Percentiles rank a stretch among this genome's conserved stretches.
Evolutionary conservation across 495 filamentous ascomycete genomes (phyloP).

Genomic region (Clavariopsis aquatica): DNA sequence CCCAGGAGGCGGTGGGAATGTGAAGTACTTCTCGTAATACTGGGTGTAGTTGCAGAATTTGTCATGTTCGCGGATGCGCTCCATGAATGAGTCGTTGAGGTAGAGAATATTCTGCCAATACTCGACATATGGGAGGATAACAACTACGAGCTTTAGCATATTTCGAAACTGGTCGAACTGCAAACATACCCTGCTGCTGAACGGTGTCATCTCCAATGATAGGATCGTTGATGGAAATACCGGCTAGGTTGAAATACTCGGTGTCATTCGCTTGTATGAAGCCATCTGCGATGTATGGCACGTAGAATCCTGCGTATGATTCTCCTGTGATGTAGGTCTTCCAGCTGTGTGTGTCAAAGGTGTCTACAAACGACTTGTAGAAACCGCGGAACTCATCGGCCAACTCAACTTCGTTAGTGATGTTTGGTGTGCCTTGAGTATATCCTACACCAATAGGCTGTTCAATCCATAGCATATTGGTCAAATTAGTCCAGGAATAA

Average conservation of each 20-base stretch:
- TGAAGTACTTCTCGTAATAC: slow-evolving; percentile 62
- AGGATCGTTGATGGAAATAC: slow-evolving; percentile 71
- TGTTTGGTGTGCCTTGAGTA: slow-evolving; percentile 61
- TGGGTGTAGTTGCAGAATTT: slow-evolving; percentile 66
- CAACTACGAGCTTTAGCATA: slow-evolving; percentile 47
- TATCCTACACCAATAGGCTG: slow-evolving; percentile 80
- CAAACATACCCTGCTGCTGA: slow-evolving; percentile 47
- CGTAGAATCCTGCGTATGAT: slow-evolving; percentile 67
- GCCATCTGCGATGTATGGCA: slow-evolving; percentile 75
- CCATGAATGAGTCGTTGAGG: slow-evolving; percentile 67
- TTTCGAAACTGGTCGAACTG: slow-evolving; percentile 35
- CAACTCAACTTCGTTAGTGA: slow-evolving; percentile 64
- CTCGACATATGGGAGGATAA: slow-evolving; percentile 62
- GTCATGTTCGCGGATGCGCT: slow-evolving; percentile 56
- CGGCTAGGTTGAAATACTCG: slow-evolving; percentile 65
- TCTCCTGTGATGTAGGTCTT: slow-evolving; percentile 60
- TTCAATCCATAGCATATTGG: slow-evolving; percentile 74
- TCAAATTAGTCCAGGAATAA: slow-evolving; percentile 67
- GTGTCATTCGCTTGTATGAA: slow-evolving; percentile 71
- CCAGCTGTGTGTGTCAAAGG: slow-evolving; percentile 62
- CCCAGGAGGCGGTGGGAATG: slow-evolving; percentile 63
- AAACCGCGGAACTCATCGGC: slow-evolving; percentile 60
- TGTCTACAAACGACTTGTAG: slow-evolving; percentile 64
- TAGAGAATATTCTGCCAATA: slow-evolving; percentile 62
- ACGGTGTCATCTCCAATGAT: slow-evolving; percentile 56